Conservation (phyloP, 202 grass and related monocot genomes). For the Bolboschoenoplectus hybrid region DNA sequence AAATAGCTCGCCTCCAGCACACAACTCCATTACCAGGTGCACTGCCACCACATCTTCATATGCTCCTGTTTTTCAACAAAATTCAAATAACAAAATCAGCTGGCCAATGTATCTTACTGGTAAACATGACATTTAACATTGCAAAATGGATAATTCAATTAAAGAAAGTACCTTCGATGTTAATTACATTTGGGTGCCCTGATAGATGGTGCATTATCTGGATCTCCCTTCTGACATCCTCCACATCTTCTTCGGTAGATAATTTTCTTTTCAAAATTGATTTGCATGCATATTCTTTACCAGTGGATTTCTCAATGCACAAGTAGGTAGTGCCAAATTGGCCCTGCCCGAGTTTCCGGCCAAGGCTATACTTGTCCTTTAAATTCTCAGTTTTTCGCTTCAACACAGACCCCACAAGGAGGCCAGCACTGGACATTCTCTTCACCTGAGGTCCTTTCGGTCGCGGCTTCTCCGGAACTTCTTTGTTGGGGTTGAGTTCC, state of each 20-base stretch:
- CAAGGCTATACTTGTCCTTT: slow-evolving; percentile 93
- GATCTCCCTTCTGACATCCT: slow-evolving; percentile 95
- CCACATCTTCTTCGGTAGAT: slow-evolving; percentile 86
- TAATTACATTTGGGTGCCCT: slow-evolving; percentile 82
- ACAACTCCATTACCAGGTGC: slow-evolving; percentile 81
- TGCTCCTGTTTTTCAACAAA: slow-evolving; percentile 45
- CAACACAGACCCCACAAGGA: slow-evolving; percentile 70
- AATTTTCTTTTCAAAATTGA: slow-evolving; percentile 96
- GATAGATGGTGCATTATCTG: slow-evolving; percentile 98
- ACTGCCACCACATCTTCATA: slow-evolving; percentile 92
- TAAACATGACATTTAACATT: not conserved
- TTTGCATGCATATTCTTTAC: slow-evolving; percentile 92
- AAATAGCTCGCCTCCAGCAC: slow-evolving; percentile 75
- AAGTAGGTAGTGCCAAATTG: slow-evolving; percentile 96
- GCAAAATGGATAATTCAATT: not conserved
- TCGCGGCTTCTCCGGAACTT: slow-evolving; percentile 38
- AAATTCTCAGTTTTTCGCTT: slow-evolving; percentile 85
- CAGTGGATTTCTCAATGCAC: slow-evolving; percentile 66
- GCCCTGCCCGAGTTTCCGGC: slow-evolving; percentile 83
- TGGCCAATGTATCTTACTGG: not conserved
- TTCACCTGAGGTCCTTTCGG: slow-evolving; percentile 53
- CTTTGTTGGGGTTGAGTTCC: slow-evolving; percentile 12
- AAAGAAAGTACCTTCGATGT: slow-evolving; percentile 41
- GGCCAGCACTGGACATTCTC: slow-evolving; percentile 76
- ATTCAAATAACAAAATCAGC: not conserved